Percentiles rank a stretch among this genome's conserved stretches.
Conservation (phyloP, 352 stramenopile species). For the Pythium utonaiense region DNA sequence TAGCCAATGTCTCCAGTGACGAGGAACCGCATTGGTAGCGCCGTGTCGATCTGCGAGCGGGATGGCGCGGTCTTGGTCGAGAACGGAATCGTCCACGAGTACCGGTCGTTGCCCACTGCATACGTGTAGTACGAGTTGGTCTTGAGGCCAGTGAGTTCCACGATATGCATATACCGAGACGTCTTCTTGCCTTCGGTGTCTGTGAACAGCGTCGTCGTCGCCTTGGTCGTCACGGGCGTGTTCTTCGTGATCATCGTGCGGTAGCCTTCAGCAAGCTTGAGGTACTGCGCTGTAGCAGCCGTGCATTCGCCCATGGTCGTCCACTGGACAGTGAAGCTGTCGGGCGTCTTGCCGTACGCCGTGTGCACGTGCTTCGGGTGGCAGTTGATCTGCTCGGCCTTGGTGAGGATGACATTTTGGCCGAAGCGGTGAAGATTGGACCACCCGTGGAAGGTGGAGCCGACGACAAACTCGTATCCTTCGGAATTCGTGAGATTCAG, state of each 20-base stretch:
- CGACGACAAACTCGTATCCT: constrained; percentile 73
- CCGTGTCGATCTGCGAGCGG: constrained; percentile 19
- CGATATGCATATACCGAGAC: constrained; percentile 69
- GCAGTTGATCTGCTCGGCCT: constrained; percentile 44
- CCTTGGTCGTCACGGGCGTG: constrained; percentile 37
- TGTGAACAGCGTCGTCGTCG: constrained; percentile 61
- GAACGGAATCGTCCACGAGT: constrained; percentile 80
- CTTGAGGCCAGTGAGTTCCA: constrained; percentile 51
- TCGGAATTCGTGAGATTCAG: constrained; percentile 22
- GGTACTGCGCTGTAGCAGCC: constrained; percentile 31
- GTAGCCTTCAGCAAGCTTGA: constrained; percentile 63
- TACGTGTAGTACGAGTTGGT: constrained; percentile 80
- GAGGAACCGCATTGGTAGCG: constrained; percentile 60
- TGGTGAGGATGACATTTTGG: constrained; percentile 40
- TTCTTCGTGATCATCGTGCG: constrained; percentile 36
- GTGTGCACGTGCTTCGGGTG: constrained; percentile 82
- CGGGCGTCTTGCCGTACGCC: constrained; percentile 52
- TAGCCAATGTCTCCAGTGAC: constrained; percentile 88
- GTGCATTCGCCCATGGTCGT: constrained; percentile 62
- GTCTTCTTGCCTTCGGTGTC: constrained; percentile 57
- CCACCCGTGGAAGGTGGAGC: constrained; percentile 77
- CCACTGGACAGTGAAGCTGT: constrained; percentile 76
- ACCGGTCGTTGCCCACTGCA: constrained; percentile 66
- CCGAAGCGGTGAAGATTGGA: constrained; percentile 62
- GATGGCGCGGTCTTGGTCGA: constrained; percentile 70